Evolutionary conservation across 805 yeast species (phyloP), one percentile per base, ranked within the genome.

Genomic region (Cyberlindnera meyerae): DNA sequence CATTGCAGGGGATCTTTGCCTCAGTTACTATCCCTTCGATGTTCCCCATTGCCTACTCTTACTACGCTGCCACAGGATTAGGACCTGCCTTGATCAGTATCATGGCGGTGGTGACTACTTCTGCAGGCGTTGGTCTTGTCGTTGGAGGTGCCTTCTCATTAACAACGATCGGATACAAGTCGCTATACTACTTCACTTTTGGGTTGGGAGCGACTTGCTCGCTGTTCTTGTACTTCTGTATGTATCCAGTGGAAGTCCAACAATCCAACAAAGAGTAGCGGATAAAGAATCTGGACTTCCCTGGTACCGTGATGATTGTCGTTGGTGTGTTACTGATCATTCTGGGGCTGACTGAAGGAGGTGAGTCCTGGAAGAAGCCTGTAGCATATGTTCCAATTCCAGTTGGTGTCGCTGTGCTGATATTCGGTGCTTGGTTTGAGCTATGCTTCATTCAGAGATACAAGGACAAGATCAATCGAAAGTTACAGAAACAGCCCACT

Each of bases 321-420:
- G 29, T 45, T n/a, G 71, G 70, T 0, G 41, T 58, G 3, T 30
- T 67, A 3, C 46, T 69, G 26, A 43, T 66, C 2, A 67, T 69
- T 22, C 54, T 63, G n/a, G 75, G 73, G 0, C 51, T 70, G 31
- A 66, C 69, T 0, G 66, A 67, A 43, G 73, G 69, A 12, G 73
- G 73, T 18, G 60, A 57, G 5, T 48, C 51, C 2, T 70, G 75
- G 74, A 51, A 52, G 5, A 39, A 55, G 1, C 66, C 74, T 1
- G 49, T 54, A 13, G 62, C 67, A 3, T 67, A 68, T 40, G 67
- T 65, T n/a, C 59, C 73, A 0, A 39, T 70, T 1, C 49, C 62
- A 1, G 43, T 70, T 34, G 73, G 73, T 0, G 31, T 61, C n/a
- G 17, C 63, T 3, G 31, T 62, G 8, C 31, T 64, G 6, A 12